Evolutionary conservation across 768 basidiomycete species (phyloP), one percentile per base, ranked within the genome.

Genomic region (Leucocoprinus sp.): DNA sequence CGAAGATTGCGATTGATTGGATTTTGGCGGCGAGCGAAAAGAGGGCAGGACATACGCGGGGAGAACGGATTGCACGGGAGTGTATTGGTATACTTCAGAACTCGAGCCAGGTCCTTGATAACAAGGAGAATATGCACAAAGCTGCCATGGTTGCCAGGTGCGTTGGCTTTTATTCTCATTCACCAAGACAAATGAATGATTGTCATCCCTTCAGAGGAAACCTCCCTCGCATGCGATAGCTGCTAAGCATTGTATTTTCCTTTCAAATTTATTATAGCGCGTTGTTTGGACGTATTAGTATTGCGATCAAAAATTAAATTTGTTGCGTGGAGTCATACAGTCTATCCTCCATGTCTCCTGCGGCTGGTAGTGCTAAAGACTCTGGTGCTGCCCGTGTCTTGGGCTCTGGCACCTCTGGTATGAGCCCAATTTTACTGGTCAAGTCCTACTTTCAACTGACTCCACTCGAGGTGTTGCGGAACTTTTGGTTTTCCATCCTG

Each of bases 401-500:
- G 41, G 95, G 95, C 38, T 92, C 91, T 28, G 95, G 95, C 50
- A 70, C 90, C 46, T 92, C 92, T 54, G 95, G 95, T 92, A 41
- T 54, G 76, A 65, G 14, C 28, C 9, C 4, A 31, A n/a, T 5
- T 3, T 9, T 14, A 34, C 47, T 27, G 15, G 43, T 17, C 6
- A 19, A 9, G 40, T 43, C 12, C 29, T 21, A 15, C 48, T 17
- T 28, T 24, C 21, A 18, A 36, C 31, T 38, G 22, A 27, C 48
- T 47, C 43, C 43, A 22, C 41, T 45, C 14, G 52, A 95, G 93
- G 93, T 59, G 72, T 99, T 57, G 92, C 93, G 54, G 95, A 99
- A 71, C 74, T 99, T 43, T 66, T 96, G 54, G 79, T 97, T 15
- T 96, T 97, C 69, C 93, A 96, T 61, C 93, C 93, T 15, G 88